phyloP scores from a whole-genome alignment of 805 yeast genomes.

The Komagataella kurtzmanii region DNA sequence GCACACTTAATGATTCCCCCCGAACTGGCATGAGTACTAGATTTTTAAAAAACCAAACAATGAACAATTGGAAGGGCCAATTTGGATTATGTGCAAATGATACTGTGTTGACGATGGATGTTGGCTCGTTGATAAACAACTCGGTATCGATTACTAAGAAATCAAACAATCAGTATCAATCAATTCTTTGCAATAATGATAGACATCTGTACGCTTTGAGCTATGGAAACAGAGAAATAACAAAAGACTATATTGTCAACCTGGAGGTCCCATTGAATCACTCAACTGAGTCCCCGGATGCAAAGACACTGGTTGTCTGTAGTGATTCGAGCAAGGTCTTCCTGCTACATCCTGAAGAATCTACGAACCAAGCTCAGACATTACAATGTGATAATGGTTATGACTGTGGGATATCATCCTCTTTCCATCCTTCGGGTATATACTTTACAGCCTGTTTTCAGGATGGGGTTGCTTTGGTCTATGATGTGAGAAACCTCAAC shows the following conservation, averaged over 20 bases:
- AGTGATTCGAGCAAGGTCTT: slow-evolving; percentile 69
- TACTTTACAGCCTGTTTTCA: slow-evolving; percentile 75
- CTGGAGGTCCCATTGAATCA: slow-evolving; percentile 65
- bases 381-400: slow-evolving; percentile 28
- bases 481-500: slow-evolving; percentile 54
- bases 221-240: slow-evolving; percentile 29
- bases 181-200: slow-evolving; percentile 79
- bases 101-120: slow-evolving; percentile 35
- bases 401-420: slow-evolving; percentile 76
- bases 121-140: slow-evolving; percentile 80
- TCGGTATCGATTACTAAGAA: slow-evolving; percentile 44
- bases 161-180: slow-evolving; percentile 30
- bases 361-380: slow-evolving; percentile 3
- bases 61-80: slow-evolving; percentile 44
- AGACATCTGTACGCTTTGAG: slow-evolving; percentile 53
- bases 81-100: slow-evolving; percentile 43
- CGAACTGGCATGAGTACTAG: slow-evolving; percentile 21
- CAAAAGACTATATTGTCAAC: slow-evolving; percentile 28
- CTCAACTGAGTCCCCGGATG: slow-evolving; percentile 54
- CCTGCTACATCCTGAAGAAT: slow-evolving; percentile 31
- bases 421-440: slow-evolving; percentile 63
- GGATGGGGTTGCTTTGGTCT: slow-evolving; percentile 68
- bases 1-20: neutral
- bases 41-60: slow-evolving; percentile 8
- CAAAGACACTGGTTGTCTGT: slow-evolving; percentile 43